Base-by-base conservation (phyloP, 1,284 basidiomycete genomes). In the Ganoderma lingzhi region DNA sequence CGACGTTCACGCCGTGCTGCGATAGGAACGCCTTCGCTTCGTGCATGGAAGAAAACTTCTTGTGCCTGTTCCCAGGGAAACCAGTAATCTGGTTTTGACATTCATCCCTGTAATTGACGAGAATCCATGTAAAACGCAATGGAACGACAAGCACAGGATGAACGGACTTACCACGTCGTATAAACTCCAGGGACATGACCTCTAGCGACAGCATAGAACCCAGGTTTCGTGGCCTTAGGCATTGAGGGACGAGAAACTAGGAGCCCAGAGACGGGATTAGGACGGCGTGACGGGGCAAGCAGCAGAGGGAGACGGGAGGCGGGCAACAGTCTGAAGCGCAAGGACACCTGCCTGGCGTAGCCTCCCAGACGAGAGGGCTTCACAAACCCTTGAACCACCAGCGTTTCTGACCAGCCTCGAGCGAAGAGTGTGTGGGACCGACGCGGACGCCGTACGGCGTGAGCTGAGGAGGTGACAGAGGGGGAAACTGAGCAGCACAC, bases 81-180 rank as follows among this genome's bases (percentile, higher is more conserved):
- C 88, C 88, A 58, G 87, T 86, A 42, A 88, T 83, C 74, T 92
- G 90, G 0, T 77, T 77, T 72, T 89, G 80, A 74, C 90, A 90
- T 14, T 92, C 89, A 6, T 79, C 79, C 90, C 89, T 91, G 62
- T 8, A 44, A 17, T 2, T 6, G 28, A 45, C 8, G 35, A 35
- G 35, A 35, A 35, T 35, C 35, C 35, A 35, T 35, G 35, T 35
- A 35, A 35, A 35, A 14, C 37, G 37, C 35, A 8, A 35, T 8
- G 35, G 35, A 35, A 35, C 1, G 3, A 23, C 51, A 58, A n/a
- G 42, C 14, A 8, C 17, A 35, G n/a, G 0, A 8, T 14, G n/a
- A 23, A 53, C 45, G 51, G 12, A 72, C 75, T 23, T 58, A 78
- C 78, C 79, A 80, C 12, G 76, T 70, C 6, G 66, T 37, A 64